Percentiles rank a stretch among this genome's conserved stretches.
These are phyloP conservation scores for Hamamelis virginiana DNA, from an alignment of 164 flowering plant species.

Conservation along the genomic window DNA sequence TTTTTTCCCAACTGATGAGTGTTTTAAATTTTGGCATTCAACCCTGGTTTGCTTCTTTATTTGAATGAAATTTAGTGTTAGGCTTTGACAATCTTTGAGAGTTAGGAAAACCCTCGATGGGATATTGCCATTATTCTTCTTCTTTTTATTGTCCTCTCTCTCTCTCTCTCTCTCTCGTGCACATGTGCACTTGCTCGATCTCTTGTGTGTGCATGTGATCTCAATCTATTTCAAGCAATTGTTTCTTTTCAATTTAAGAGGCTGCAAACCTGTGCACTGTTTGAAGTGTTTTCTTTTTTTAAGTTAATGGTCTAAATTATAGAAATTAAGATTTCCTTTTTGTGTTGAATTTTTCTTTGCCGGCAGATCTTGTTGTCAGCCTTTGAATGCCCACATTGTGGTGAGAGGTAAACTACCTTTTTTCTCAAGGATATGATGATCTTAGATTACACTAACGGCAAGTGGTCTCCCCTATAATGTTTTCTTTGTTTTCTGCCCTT, in stretches of 20 bases:
- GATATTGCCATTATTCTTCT: neutral
- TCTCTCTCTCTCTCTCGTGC: neutral
- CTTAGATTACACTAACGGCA: neutral
- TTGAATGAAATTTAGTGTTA: too few relatives aligned
- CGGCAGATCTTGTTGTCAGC: slow-evolving; percentile 85
- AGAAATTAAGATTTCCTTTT: neutral
- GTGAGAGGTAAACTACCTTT: slow-evolving; percentile 62
- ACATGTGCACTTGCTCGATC: too few relatives aligned
- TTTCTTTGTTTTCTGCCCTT: neutral
- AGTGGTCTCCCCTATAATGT: neutral
- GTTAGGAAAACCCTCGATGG: too few relatives aligned
- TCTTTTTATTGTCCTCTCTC: neutral
- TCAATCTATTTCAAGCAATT: too few relatives aligned
- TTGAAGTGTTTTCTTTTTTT: too few relatives aligned
- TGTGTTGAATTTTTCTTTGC: slow-evolving; percentile 14
- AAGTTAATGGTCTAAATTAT: too few relatives aligned
- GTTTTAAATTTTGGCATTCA: neutral
- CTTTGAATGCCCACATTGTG: slow-evolving; percentile 91
- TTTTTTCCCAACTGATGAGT: neutral
- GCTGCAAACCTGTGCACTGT: too few relatives aligned
- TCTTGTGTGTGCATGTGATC: too few relatives aligned
- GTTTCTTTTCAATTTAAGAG: too few relatives aligned
- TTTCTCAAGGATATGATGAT: neutral
- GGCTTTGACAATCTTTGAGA: too few relatives aligned
- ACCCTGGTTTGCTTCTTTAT: too few relatives aligned